Base-by-base conservation (phyloP, 1,284 basidiomycete species). In the Pyrrhoderma lamaoense region DNA sequence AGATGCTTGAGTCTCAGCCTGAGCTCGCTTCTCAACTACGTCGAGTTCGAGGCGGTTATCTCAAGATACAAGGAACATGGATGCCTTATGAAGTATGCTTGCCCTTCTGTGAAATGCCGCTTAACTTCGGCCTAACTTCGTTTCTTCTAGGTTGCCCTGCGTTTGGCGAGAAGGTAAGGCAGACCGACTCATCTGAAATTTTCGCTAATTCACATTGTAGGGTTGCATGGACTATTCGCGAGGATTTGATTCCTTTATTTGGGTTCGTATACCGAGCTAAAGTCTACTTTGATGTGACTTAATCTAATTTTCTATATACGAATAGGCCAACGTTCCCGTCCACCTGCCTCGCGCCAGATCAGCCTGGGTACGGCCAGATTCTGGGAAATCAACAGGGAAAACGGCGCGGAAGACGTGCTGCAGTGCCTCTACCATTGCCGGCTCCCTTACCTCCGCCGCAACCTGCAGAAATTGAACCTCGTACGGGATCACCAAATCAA, bases 1-100 rank as follows among this genome's bases (percentile, higher is more conserved):
- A 89, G 67, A 89, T 91, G 77, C 78, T 91, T 59, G 89, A 91
- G 69, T 88, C 87, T 2, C 86, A 90, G 59, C 88, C 88, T 51
- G 88, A 90, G 67, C 73, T 91, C 42, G 88, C 87, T 23, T 74
- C 80, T 18, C 79, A 85, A 58, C 80, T 91, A 59, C 80, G 89
- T 53, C 77, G 88, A 56, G 87, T 91, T 19, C 78, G 88, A 49
- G 89, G 89, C 53, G 89, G 89, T 37, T 90, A 90, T 68, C 76
- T 90, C 53, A 90, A 91, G 69, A 91, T 91, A 47, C 88, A 91
- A 63, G 88, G 87, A 45, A 90, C 87, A 38, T 90, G 88, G 87
- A 89, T 90, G 84, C 88, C 87, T 22, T 90, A 86, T 65, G 86
- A 90, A 72, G 85, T 85, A 44, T 55, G 27, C 49, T 37, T 23